Evolutionary conservation across 2,329 filamentous ascomycete species (phyloP).

Genomic region (Albophoma yamanashiensis): DNA sequence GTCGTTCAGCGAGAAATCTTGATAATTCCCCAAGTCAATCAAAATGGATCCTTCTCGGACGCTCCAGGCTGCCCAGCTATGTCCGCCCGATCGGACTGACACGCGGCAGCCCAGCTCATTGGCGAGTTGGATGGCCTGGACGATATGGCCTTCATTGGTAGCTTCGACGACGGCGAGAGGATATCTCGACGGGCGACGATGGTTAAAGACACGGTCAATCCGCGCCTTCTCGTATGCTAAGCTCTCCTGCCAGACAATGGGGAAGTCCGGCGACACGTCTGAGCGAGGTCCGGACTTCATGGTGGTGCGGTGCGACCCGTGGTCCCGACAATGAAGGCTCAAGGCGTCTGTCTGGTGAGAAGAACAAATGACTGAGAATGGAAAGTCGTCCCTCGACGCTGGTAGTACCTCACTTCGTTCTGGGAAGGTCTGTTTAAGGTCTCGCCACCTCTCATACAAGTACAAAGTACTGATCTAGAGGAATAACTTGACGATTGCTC

Average conservation of each 20-base stretch:
- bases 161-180: background rate
- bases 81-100: background rate
- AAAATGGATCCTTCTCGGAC: background rate
- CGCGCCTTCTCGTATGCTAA: background rate
- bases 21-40: background rate
- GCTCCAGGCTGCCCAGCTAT: background rate
- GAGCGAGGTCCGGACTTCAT: background rate
- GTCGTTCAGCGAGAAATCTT: background rate
- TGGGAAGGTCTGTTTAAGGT: background rate
- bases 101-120: background rate
- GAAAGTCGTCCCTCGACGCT: background rate
- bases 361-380: background rate
- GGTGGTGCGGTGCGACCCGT: background rate
- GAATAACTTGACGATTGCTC: no score
- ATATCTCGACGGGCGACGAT: background rate
- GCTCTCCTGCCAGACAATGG: background rate
- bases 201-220: background rate
- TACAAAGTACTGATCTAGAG: no score
- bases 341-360: background rate
- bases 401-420: background rate
- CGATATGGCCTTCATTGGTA: background rate
- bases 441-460: no score
- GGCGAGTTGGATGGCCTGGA: background rate
- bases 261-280: background rate
- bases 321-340: background rate